These are phyloP conservation scores for Candida pseudocylindracea DNA, from an alignment of 1,139 yeast species.

Conservation along the genomic window DNA sequence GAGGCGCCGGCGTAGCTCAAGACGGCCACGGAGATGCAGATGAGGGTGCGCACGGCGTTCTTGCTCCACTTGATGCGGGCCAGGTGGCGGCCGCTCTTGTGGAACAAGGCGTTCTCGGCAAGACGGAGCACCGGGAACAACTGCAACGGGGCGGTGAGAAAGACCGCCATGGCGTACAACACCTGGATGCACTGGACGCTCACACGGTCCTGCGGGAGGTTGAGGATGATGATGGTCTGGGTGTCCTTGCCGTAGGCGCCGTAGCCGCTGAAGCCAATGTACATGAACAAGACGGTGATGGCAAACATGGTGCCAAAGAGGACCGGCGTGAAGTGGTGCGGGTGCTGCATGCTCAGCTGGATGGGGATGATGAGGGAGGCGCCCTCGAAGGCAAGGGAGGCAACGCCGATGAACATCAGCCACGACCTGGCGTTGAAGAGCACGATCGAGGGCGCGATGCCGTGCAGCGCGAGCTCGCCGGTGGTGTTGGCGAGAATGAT, in stretches of 20 bases:
- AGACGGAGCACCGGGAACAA: slow-evolving; percentile 57
- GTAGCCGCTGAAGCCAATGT: slow-evolving; percentile 47
- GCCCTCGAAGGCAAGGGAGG: slow-evolving; percentile 67
- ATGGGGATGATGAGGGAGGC: slow-evolving; percentile 61
- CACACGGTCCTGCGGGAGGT: slow-evolving; percentile 39
- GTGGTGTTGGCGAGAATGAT: slow-evolving; percentile 40
- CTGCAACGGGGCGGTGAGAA: slow-evolving; percentile 56
- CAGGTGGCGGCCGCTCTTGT: slow-evolving; percentile 4
- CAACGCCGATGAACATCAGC: slow-evolving; percentile 62
- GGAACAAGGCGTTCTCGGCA: slow-evolving; percentile 38
- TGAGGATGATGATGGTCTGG: slow-evolving; percentile 44
- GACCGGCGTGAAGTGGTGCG: slow-evolving; percentile 49
- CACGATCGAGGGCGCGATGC: slow-evolving; percentile 23
- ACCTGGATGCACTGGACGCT: slow-evolving; percentile 47
- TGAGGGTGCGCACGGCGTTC: slow-evolving; percentile 3
- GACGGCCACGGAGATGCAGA: slow-evolving; percentile 2
- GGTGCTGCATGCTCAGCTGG: slow-evolving; percentile 53
- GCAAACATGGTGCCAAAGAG: slow-evolving; percentile 32
- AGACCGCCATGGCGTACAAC: slow-evolving; percentile 50
- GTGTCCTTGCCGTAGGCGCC: slow-evolving; percentile 46
- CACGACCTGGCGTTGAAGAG: slow-evolving; percentile 37
- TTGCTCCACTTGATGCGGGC: slow-evolving; percentile 5
- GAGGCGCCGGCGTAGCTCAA: slow-evolving; percentile 15
- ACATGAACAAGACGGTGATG: slow-evolving; percentile 36
- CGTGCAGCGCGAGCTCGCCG: slow-evolving; percentile 18